These are phyloP conservation scores for Oemleria cerasiformis DNA, from an alignment of 306 rosid genomes.

Conservation along the genomic window DNA sequence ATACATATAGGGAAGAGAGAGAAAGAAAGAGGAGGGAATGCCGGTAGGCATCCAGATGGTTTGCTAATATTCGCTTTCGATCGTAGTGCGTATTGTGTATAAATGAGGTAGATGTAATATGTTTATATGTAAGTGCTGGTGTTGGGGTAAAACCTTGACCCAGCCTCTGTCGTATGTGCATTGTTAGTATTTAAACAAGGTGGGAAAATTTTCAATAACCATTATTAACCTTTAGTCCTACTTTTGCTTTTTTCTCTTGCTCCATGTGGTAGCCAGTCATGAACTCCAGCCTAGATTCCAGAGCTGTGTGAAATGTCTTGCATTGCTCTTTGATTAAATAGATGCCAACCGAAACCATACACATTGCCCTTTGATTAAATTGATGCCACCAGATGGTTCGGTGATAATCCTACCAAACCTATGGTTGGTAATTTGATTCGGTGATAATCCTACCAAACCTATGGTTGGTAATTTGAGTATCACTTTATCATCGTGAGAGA, in stretches of 20 bases:
- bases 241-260: not conserved
- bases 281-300: too few species aligned
- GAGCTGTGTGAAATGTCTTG: too few species aligned
- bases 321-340: too few species aligned
- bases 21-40: slow-evolving; percentile 12
- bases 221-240: not conserved
- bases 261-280: not conserved
- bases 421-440: too few species aligned
- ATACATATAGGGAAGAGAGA: slow-evolving; percentile 34
- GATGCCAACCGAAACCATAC: too few species aligned
- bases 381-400: too few species aligned
- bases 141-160: slow-evolving; percentile 46
- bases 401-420: too few species aligned
- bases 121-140: slow-evolving; percentile 38
- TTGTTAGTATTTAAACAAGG: slow-evolving; percentile 32
- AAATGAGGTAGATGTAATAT: slow-evolving; percentile 47
- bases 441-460: too few species aligned
- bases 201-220: slow-evolving; percentile 6
- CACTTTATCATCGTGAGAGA: too few species aligned
- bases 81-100: slow-evolving; percentile 53
- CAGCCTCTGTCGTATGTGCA: slow-evolving; percentile 49
- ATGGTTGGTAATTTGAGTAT: too few species aligned
- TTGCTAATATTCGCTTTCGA: slow-evolving; percentile 22
- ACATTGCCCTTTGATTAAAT: too few species aligned
- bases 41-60: slow-evolving; percentile 26